Evolutionary conservation across 441 rosid genomes (phyloP).

Genomic region (Bruguiera hainesii): DNA sequence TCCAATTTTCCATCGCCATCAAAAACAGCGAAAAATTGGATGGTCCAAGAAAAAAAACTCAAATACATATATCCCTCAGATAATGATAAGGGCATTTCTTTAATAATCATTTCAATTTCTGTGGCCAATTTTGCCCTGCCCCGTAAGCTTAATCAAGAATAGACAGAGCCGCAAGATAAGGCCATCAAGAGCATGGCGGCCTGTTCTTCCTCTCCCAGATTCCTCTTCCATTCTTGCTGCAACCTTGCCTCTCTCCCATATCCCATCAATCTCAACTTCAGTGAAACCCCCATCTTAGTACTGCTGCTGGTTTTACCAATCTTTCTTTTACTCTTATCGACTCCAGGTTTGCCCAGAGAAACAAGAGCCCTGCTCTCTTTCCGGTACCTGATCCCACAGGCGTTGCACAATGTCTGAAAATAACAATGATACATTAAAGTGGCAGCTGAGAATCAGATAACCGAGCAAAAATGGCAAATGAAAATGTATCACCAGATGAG

Average conservation of each 20-base stretch:
- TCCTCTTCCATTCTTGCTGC: slow-evolving; percentile 45
- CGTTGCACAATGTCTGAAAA: slow-evolving; percentile 81
- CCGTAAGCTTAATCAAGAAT: slow-evolving; percentile 28
- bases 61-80: not conserved
- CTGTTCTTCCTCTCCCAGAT: slow-evolving; percentile 82
- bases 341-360: slow-evolving; percentile 34
- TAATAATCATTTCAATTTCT: not conserved
- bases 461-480: not conserved
- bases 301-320: slow-evolving; percentile 12
- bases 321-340: slow-evolving; percentile 31
- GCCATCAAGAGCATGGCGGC: slow-evolving; percentile 89
- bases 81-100: not conserved
- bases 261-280: slow-evolving; percentile 41
- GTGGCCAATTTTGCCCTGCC: not conserved
- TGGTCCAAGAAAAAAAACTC: too few relatives aligned
- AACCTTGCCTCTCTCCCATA: slow-evolving; percentile 45
- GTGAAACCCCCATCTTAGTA: slow-evolving; percentile 29
- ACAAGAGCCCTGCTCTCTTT: slow-evolving; percentile 48
- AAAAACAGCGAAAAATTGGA: not conserved
- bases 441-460: not conserved
- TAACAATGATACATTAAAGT: not conserved
- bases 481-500: not conserved
- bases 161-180: slow-evolving; percentile 65
- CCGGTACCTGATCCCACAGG: slow-evolving; percentile 83
- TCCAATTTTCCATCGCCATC: not conserved